Evolutionary conservation across 1,284 basidiomycete genomes (phyloP).

Genomic region (Trichosporon inkin): DNA sequence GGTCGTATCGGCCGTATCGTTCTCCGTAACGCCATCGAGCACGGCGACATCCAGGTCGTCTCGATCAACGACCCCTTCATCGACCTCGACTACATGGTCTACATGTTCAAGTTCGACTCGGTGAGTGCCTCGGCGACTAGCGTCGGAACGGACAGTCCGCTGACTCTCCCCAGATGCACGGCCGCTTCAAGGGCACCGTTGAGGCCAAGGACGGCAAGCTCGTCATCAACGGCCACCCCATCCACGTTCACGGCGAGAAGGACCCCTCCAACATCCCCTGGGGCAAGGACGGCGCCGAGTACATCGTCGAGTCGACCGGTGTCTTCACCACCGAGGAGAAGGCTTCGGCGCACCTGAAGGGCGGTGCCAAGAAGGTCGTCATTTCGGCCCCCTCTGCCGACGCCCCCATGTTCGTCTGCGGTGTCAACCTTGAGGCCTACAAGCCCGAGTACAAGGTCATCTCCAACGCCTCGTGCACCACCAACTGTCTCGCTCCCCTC

Average conservation of each 20-base stretch:
- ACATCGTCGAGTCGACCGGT: constrained; percentile 98
- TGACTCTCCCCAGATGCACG: constrained; percentile 63
- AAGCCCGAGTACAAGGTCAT: constrained; percentile 88
- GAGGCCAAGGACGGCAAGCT: constrained; percentile 86
- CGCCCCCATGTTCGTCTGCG: constrained; percentile 94
- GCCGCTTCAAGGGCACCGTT: constrained; percentile 85
- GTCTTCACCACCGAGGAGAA: constrained; percentile 94
- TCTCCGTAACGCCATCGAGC: constrained; percentile 79
- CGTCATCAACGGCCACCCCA: constrained; percentile 71
- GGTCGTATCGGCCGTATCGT: constrained; percentile 99
- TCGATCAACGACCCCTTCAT: constrained; percentile 96
- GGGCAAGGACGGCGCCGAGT: constrained; percentile 75
- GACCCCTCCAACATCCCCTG: constrained; percentile 86
- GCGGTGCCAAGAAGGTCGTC: constrained; percentile 99
- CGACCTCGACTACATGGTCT: constrained; percentile 94
- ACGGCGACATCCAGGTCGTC: constrained; percentile 72
- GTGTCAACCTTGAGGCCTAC: constrained; percentile 95
- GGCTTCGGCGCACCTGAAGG: constrained; percentile 91
- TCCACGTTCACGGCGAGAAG: constrained; percentile 79
- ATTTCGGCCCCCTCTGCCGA: constrained; percentile 99
- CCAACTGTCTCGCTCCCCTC: constrained; percentile 97
- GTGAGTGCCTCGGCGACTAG: constrained; percentile 23
- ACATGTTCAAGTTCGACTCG: constrained; percentile 99
- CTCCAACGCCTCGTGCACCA: constrained; percentile 99
- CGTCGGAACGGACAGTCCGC: background rate